Conservation (phyloP, 768 basidiomycete species). For the Lentinula sp. region DNA sequence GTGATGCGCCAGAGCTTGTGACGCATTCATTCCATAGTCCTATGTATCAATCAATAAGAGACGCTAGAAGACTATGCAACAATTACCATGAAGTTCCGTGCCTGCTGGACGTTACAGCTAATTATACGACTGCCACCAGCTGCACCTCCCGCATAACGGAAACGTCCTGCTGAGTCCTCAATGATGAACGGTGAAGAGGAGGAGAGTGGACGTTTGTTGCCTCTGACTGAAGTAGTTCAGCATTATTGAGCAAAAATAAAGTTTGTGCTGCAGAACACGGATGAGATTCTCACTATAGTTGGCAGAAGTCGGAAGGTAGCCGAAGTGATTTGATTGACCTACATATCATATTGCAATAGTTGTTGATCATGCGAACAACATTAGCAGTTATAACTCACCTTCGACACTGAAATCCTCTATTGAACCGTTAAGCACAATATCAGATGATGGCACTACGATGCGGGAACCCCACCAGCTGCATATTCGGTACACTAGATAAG, state of each 20-base stretch:
- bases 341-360: not conserved
- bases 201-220: not conserved
- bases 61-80: not conserved
- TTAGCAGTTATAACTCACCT: not conserved
- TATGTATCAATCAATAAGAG: not conserved
- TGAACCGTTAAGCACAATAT: constrained; percentile 4
- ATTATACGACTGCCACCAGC: constrained; percentile 1
- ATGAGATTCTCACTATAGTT: not conserved
- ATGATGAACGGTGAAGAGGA: constrained; percentile 1
- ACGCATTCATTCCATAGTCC: not conserved
- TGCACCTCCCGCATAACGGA: constrained; percentile 1
- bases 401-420: constrained; percentile 5
- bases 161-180: not conserved
- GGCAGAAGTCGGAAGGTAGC: not conserved
- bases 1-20: not conserved
- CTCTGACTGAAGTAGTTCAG: not conserved
- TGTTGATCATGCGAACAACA: not conserved
- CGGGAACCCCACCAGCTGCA: constrained; percentile 6
- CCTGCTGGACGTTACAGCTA: not conserved
- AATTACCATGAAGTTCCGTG: not conserved
- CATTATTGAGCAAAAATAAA: not conserved
- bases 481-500: not conserved
- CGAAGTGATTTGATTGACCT: constrained; percentile 3
- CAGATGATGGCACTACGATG: constrained; percentile 1
- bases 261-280: not conserved